phyloP scores from a whole-genome alignment of 768 basidiomycete genomes.

The Solioccasus polychromus region DNA sequence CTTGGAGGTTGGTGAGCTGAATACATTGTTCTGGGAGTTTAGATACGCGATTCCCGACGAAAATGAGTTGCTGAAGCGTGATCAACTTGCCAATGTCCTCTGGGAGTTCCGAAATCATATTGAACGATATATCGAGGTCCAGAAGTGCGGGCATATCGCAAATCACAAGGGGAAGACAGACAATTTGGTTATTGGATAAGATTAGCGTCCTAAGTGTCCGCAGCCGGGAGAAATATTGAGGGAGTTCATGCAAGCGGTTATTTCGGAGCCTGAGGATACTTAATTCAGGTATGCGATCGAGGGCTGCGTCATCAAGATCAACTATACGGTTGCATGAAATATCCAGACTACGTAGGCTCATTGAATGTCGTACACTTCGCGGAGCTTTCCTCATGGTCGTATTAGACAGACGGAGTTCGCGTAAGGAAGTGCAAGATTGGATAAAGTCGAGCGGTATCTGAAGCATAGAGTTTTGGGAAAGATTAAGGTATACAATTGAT shows the following conservation, averaged over 20 bases:
- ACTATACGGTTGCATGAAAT: constrained; percentile 89
- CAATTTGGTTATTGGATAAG: constrained; percentile 95
- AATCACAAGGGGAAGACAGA: constrained; percentile 68
- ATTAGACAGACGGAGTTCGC: constrained; percentile 81
- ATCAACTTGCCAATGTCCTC: constrained; percentile 70
- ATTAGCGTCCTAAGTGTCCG: constrained; percentile 73
- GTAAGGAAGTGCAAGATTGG: constrained; percentile 77
- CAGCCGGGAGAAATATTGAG: constrained; percentile 80
- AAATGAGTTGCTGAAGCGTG: constrained; percentile 66
- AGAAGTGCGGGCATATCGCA: constrained; percentile 65
- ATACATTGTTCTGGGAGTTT: constrained; percentile 63
- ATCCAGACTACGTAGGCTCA: constrained; percentile 75
- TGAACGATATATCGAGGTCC: constrained; percentile 94
- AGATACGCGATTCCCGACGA: constrained; percentile 84
- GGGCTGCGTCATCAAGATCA: constrained; percentile 81
- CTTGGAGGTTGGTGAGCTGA: constrained; percentile 55
- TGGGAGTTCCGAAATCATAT: constrained; percentile 79
- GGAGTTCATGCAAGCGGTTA: constrained; percentile 85
- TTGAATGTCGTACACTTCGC: constrained; percentile 71
- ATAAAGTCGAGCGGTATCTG: constrained; percentile 97
- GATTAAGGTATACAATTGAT: constrained; percentile 77
- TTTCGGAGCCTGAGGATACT: constrained; percentile 76
- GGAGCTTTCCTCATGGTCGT: constrained; percentile 97
- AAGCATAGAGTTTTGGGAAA: constrained; percentile 93
- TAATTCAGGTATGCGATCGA: constrained; percentile 74